phyloP scores from a whole-genome alignment of 208 protist species.

The Leishmania tarentolae region DNA sequence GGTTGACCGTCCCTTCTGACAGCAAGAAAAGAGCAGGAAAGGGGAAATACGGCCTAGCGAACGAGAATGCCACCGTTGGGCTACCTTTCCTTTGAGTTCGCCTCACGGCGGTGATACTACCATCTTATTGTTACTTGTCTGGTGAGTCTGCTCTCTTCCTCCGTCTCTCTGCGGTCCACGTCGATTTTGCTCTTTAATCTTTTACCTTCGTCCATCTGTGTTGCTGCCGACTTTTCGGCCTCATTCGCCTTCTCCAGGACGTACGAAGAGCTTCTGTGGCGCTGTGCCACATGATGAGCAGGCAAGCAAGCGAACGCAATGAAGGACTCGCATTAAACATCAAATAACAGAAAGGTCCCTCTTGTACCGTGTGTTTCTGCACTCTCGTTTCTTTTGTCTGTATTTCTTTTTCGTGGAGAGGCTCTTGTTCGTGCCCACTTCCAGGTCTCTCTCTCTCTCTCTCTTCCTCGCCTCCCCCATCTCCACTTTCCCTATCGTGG shows the following conservation, averaged over 20 bases:
- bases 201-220: neutral
- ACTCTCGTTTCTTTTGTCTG: neutral
- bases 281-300: neutral
- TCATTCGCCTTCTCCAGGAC: neutral
- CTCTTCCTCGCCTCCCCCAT: neutral
- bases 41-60: neutral
- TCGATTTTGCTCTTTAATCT: neutral
- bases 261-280: neutral
- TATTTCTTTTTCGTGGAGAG: neutral
- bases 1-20: neutral
- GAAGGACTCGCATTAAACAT: neutral
- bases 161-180: neutral
- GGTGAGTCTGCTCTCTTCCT: neutral
- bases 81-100: neutral
- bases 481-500: neutral
- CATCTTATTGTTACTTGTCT: neutral
- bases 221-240: neutral
- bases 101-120: neutral
- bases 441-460: neutral
- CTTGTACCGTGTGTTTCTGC: neutral
- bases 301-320: neutral
- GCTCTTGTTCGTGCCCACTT: neutral
- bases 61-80: neutral
- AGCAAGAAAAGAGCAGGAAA: neutral
- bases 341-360: neutral